Evolutionary conservation across 208 protist species (phyloP), one percentile per base, ranked within the genome.

Genomic region (Crithidia mellificae): DNA sequence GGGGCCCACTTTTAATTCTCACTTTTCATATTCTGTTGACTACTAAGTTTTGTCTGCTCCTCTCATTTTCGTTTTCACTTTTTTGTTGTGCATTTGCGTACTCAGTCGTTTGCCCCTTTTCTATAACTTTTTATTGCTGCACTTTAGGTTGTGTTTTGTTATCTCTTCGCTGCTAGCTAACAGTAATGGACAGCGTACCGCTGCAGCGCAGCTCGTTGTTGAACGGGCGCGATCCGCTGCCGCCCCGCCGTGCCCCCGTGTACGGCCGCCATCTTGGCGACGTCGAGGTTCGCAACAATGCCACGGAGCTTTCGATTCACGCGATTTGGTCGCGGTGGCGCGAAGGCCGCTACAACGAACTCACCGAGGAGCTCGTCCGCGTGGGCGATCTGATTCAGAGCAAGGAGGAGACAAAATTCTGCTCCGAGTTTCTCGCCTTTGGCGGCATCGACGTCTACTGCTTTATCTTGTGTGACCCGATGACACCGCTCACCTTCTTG

Each of bases 391-490:
- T 79, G 14, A 81, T 85, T 54, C 73, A 84, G 38, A 79, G 79
- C 53, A 76, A 84, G 1, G 72, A 72, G n/a, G 79, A 77, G 20
- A 73, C 68, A 20, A 71, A 83, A 29, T 62, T 78, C 29, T 64
- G 85, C 0, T 71, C 69, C 15, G 83, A 83, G 62, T 89, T 94
- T 62, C 63, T 91, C 7, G 80, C 78, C 9, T 69, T 79, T 56
- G 85, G 85, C 32, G 88, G 88, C n/a, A 72, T 91, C 39, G 79
- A 87, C 34, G 41, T 88, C n/a, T 84, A 92, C 74, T 75, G 85
- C 43, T 71, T 74, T 19, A 64, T 94, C 20, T 54, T 94, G 12
- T 90, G 83, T 59, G 83, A 89, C 38, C 73, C 77, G 1, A 65
- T 87, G 19, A 73, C 82, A 15, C 63, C 71, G 43, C 51, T 58